Evolutionary conservation across 2,329 filamentous ascomycete species (phyloP).

Genomic region (Diaporthe australafricana): DNA sequence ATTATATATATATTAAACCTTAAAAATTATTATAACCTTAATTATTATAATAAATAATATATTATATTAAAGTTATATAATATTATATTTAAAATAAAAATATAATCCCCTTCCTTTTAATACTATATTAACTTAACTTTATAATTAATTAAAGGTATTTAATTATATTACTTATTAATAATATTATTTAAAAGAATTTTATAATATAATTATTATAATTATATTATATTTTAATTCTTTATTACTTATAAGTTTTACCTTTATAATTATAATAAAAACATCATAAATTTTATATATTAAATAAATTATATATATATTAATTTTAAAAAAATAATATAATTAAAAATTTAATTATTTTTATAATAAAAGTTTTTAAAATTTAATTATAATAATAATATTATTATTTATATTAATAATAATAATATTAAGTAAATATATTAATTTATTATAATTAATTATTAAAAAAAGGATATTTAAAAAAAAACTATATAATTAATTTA

Average conservation of each 20-base stretch:
- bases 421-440: neutral
- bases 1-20: too few relatives aligned
- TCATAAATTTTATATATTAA: neutral
- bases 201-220: neutral
- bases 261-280: neutral
- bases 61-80: neutral
- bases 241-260: neutral
- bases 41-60: too few relatives aligned
- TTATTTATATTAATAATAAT: neutral
- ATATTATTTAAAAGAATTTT: neutral
- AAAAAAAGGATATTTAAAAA: neutral
- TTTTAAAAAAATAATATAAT: neutral
- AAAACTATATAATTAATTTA: neutral
- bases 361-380: neutral
- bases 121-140: neutral
- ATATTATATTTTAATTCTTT: neutral
- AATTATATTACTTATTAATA: neutral
- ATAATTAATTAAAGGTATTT: neutral
- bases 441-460: neutral
- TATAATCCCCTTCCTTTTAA: neutral
- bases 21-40: too few relatives aligned
- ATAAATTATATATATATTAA: neutral
- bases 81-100: neutral
- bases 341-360: neutral
- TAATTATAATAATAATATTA: neutral